Evolutionary conservation across 176 grass and related monocot species (phyloP).

Genomic region (Eragrostis nindensis): DNA sequence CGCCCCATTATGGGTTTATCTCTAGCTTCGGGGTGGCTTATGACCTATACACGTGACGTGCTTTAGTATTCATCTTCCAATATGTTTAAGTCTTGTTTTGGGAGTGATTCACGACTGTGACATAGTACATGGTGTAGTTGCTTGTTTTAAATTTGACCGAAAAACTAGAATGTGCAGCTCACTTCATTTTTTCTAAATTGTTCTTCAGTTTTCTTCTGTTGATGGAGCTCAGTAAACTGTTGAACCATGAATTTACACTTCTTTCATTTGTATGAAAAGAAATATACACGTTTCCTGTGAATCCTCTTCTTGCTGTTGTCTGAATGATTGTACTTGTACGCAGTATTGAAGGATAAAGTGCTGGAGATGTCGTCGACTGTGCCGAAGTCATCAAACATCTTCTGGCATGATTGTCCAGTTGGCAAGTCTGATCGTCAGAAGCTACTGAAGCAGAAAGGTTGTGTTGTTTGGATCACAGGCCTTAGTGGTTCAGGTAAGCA

Average conservation of each 20-base stretch:
- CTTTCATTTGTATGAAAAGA: not conserved
- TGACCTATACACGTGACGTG: not conserved
- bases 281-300: not conserved
- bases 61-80: not conserved
- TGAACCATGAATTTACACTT: not conserved
- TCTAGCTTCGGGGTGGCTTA: not conserved
- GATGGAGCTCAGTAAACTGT: not conserved
- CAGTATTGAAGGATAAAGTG: conserved; percentile 20
- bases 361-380: conserved; percentile 46
- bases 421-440: conserved; percentile 72
- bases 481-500: conserved; percentile 79
- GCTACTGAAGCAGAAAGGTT: conserved; percentile 79
- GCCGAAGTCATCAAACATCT: conserved; percentile 67
- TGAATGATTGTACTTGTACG: conserved; percentile 19
- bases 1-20: not conserved
- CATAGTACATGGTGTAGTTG: not conserved
- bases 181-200: not conserved
- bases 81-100: not conserved
- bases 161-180: not conserved
- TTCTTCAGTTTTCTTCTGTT: not conserved
- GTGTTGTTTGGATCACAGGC: conserved; percentile 89
- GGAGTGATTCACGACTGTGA: not conserved
- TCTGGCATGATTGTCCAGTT: conserved; percentile 83
- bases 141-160: not conserved
- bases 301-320: not conserved